Conservation (phyloP, 148 eudicot genomes). For the Talinum fruticosum region DNA sequence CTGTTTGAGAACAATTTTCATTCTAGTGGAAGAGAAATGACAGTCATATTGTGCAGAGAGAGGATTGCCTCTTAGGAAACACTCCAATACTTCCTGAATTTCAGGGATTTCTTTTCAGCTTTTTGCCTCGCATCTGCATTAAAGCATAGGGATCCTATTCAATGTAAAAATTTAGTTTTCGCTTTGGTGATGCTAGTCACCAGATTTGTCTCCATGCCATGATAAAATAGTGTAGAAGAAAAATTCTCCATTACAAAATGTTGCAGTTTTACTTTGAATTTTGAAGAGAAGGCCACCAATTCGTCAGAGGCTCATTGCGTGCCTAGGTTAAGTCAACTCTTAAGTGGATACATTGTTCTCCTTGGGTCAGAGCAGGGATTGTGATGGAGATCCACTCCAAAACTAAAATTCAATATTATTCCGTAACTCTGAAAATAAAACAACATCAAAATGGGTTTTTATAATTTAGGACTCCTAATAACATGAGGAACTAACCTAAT, state of each 20-base stretch:
- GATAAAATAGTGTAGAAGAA: not conserved
- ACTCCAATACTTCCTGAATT: not conserved
- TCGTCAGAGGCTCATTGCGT: not conserved
- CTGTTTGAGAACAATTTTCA: not conserved
- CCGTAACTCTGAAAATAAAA: too few relatives aligned
- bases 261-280: too few relatives aligned
- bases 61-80: not conserved
- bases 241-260: too few relatives aligned
- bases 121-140: not conserved
- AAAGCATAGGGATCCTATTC: not conserved
- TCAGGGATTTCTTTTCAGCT: not conserved
- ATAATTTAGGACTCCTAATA: too few relatives aligned
- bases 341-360: not conserved
- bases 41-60: not conserved
- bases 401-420: too few relatives aligned
- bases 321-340: not conserved
- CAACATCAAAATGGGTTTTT: too few relatives aligned
- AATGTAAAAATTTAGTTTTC: too few relatives aligned
- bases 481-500: too few relatives aligned
- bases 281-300: not conserved
- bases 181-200: not conserved
- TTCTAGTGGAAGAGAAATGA: not conserved
- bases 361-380: not conserved
- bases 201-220: not conserved
- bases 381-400: too few relatives aligned